These are phyloP conservation scores for Phytophthora colocasiae DNA, from an alignment of 352 stramenopile genomes.

Conservation along the genomic window DNA sequence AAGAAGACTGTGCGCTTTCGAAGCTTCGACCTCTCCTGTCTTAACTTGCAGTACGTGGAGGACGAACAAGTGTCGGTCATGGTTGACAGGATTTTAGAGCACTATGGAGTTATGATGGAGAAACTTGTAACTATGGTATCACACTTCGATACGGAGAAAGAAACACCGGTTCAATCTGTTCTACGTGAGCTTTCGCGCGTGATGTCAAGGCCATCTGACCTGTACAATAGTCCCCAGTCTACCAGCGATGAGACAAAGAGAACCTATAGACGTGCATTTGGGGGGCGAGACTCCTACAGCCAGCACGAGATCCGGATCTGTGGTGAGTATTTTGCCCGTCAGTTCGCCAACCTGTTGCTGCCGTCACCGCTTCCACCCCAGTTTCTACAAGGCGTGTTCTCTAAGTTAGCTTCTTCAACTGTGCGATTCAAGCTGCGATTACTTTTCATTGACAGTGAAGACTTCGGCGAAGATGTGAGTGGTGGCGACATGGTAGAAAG, in stretches of 20 bases:
- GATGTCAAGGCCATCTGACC: constrained; percentile 23
- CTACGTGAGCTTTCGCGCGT: constrained; percentile 30
- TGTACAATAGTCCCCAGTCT: constrained; percentile 9
- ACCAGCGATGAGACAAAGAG: constrained; percentile 2
- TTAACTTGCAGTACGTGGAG: constrained; percentile 65
- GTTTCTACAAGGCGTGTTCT: constrained; percentile 67
- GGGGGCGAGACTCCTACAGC: constrained; percentile 35
- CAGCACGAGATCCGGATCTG: constrained; percentile 54
- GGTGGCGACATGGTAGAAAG: constrained; percentile 6
- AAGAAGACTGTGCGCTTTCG: constrained; percentile 69
- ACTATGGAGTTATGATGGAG: constrained; percentile 53
- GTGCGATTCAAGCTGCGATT: constrained; percentile 66
- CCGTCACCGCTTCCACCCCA: constrained; percentile 9
- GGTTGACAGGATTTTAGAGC: constrained; percentile 53
- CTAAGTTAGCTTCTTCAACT: constrained; percentile 57
- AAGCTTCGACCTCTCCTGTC: constrained; percentile 70
- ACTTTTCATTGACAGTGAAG: constrained; percentile 71
- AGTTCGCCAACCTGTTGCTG: constrained; percentile 52
- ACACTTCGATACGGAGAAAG: constrained; percentile 1
- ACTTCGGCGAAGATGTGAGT: constrained; percentile 29
- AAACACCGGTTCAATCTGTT: constrained; percentile 6
- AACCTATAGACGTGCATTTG: constrained; percentile 42
- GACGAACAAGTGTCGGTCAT: constrained; percentile 47
- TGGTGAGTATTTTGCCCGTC: constrained; percentile 49
- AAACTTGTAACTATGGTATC: constrained; percentile 35